These are phyloP conservation scores for Priceomyces fermenticarens DNA, from an alignment of 805 yeast genomes.

Conservation along the genomic window DNA sequence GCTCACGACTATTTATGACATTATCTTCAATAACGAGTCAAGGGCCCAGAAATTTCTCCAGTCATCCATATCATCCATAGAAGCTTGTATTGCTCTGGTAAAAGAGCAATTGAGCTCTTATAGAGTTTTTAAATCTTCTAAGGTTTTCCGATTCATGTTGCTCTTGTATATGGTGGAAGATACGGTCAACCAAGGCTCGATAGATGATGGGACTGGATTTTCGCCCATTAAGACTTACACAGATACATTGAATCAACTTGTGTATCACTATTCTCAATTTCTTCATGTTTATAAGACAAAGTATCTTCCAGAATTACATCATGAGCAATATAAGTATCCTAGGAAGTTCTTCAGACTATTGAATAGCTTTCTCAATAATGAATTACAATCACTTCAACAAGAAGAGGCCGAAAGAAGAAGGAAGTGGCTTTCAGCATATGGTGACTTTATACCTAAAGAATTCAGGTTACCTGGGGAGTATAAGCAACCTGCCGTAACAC, in stretches of 20 bases:
- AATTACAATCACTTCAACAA: slow-evolving; percentile 26
- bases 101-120: slow-evolving; percentile 15
- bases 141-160: slow-evolving; percentile 23
- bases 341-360: slow-evolving; percentile 28
- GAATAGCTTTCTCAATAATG: slow-evolving; percentile 33
- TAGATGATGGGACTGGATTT: slow-evolving; percentile 6
- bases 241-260: slow-evolving; percentile 26
- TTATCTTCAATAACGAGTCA: slow-evolving; percentile 32
- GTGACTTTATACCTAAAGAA: slow-evolving; percentile 39
- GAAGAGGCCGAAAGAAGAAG: slow-evolving; percentile 33
- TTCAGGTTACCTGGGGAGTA: slow-evolving; percentile 37
- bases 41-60: slow-evolving; percentile 23
- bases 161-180: slow-evolving; percentile 16
- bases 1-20: slow-evolving; percentile 37
- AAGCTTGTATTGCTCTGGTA: slow-evolving; percentile 11
- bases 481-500: slow-evolving; percentile 35
- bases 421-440: slow-evolving; percentile 36
- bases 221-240: slow-evolving; percentile 18
- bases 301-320: slow-evolving; percentile 36
- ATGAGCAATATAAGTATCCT: slow-evolving; percentile 39
- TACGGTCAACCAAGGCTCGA: slow-evolving; percentile 9
- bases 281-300: slow-evolving; percentile 29
- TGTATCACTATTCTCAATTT: slow-evolving; percentile 36
- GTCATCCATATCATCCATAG: slow-evolving; percentile 12
- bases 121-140: slow-evolving; percentile 19